These are phyloP conservation scores for Yamadazyma paraphyllophila DNA, from an alignment of 805 yeast species.

Conservation along the genomic window DNA sequence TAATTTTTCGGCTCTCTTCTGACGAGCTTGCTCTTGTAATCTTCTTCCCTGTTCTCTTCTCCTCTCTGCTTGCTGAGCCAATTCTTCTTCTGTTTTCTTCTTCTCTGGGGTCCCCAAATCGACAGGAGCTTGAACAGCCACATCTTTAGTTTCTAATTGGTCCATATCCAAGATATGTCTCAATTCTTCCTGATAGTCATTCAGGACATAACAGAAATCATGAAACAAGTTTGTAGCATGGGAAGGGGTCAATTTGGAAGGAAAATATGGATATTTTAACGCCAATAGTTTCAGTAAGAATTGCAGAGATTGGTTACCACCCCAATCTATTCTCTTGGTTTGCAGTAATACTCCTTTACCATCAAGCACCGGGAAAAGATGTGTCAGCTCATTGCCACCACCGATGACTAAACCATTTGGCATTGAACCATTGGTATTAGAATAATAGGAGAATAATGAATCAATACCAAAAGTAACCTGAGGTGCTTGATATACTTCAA, in stretches of 20 bases:
- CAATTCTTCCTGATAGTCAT: slow-evolving; percentile 65
- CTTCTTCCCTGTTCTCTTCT: slow-evolving; percentile 83
- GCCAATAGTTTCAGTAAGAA: slow-evolving; percentile 62
- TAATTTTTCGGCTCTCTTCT: slow-evolving; percentile 74
- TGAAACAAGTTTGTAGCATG: slow-evolving; percentile 70
- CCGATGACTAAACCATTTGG: slow-evolving; percentile 70
- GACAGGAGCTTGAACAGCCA: slow-evolving; percentile 77
- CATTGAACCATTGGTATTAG: slow-evolving; percentile 45
- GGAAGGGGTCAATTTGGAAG: slow-evolving; percentile 59
- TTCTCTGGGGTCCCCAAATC: slow-evolving; percentile 59
- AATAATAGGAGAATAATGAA: slow-evolving; percentile 71
- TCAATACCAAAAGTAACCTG: slow-evolving; percentile 80
- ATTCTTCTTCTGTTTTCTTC: slow-evolving; percentile 81
- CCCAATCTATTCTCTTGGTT: slow-evolving; percentile 86
- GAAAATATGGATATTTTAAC: slow-evolving; percentile 90
- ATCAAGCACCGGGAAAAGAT: slow-evolving; percentile 75
- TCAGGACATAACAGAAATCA: slow-evolving; percentile 76
- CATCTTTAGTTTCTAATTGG: slow-evolving; percentile 63
- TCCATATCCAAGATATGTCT: slow-evolving; percentile 56
- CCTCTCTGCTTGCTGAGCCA: slow-evolving; percentile 71
- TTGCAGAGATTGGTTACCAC: slow-evolving; percentile 72
- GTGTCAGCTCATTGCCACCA: slow-evolving; percentile 79
- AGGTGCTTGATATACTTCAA: slow-evolving; percentile 79
- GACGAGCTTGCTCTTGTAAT: slow-evolving; percentile 90
- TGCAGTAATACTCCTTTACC: slow-evolving; percentile 65